These are phyloP conservation scores for Colletotrichum orchidophilum DNA, from an alignment of 2,329 filamentous ascomycete species.

Conservation along the genomic window DNA sequence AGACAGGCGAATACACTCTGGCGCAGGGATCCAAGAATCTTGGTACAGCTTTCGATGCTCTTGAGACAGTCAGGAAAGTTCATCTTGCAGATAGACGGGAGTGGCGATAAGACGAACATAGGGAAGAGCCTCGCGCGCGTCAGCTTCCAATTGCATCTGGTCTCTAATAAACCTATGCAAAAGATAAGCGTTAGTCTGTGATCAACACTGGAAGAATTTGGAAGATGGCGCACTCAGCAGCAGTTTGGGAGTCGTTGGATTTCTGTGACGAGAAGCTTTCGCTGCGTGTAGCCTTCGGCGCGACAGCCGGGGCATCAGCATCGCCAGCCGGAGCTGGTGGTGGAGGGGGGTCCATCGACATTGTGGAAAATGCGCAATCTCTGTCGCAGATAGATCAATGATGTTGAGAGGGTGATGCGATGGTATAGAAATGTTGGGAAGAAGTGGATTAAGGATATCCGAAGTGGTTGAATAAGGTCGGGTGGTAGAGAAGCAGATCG, in stretches of 20 bases:
- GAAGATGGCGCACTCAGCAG: slow-evolving; percentile 67
- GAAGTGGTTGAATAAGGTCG: not conserved
- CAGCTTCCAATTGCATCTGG: slow-evolving; percentile 90
- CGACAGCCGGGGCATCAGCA: slow-evolving; percentile 30
- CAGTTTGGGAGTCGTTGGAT: slow-evolving; percentile 76
- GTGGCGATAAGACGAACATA: slow-evolving; percentile 70
- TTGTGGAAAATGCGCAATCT: slow-evolving; percentile 20
- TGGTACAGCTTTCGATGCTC: slow-evolving; percentile 95
- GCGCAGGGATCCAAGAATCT: slow-evolving; percentile 85
- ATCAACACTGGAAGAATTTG: not conserved
- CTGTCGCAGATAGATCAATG: not conserved
- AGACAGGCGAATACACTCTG: slow-evolving; percentile 93
- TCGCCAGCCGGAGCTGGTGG: slow-evolving; percentile 39
- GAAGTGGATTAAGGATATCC: not conserved
- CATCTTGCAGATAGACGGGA: not conserved
- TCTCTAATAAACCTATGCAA: slow-evolving; percentile 79
- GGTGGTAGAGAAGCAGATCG: not conserved
- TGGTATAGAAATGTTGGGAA: not conserved
- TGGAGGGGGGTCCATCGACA: slow-evolving; percentile 51
- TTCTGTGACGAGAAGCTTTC: slow-evolving; percentile 67
- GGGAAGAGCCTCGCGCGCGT: slow-evolving; percentile 92
- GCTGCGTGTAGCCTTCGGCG: slow-evolving; percentile 51
- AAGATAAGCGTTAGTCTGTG: not conserved
- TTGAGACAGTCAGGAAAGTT: slow-evolving; percentile 45
- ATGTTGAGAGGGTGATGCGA: not conserved